These are phyloP conservation scores for Eucalyptus marginata DNA, from an alignment of 345 rosid genomes.

Conservation along the genomic window DNA sequence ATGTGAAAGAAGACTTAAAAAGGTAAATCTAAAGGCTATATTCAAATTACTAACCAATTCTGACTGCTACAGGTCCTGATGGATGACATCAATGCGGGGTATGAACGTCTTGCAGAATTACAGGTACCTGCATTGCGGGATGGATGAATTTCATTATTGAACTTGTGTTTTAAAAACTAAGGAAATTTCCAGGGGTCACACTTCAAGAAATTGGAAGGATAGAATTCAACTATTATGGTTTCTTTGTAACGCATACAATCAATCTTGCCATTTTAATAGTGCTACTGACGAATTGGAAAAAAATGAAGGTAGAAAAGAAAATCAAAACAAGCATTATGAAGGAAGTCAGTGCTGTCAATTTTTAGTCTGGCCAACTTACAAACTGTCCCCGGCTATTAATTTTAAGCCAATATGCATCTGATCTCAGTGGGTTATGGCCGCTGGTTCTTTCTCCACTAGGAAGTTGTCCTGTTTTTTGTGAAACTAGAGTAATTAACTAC, in stretches of 20 bases:
- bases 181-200: neutral
- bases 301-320: neutral
- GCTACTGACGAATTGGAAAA: neutral
- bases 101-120: slow-evolving; percentile 78
- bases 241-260: neutral
- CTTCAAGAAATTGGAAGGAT: neutral
- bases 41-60: neutral
- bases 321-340: neutral
- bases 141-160: neutral
- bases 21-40: neutral
- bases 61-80: slow-evolving; percentile 57
- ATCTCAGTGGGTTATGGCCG: neutral
- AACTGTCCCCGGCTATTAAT: neutral
- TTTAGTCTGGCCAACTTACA: neutral
- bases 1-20: neutral
- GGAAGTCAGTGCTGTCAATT: neutral
- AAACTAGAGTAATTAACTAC: neutral
- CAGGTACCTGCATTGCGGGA: slow-evolving; percentile 26
- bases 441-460: neutral
- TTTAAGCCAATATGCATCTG: neutral
- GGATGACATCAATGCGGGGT: slow-evolving; percentile 87
- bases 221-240: neutral
- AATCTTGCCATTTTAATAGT: neutral
- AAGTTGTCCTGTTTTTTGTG: neutral
- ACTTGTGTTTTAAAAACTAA: neutral